Evolutionary conservation across 495 filamentous ascomycete genomes (phyloP).

Genomic region (Daldinia bambusicola): DNA sequence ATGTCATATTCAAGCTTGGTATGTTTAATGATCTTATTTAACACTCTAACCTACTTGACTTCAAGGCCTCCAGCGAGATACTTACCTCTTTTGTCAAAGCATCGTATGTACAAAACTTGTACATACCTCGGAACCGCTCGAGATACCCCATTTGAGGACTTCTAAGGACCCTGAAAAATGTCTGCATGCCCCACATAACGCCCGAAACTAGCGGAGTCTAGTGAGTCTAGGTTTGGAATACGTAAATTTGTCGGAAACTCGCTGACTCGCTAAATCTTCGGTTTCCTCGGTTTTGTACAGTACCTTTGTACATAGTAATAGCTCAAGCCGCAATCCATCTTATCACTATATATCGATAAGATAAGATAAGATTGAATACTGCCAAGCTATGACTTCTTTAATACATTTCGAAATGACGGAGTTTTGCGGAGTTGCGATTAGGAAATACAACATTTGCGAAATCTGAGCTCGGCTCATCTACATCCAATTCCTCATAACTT

Average conservation of each 20-base stretch:
- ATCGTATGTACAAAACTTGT: neutral
- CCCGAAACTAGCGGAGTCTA: slow-evolving; percentile 33
- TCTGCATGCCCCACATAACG: slow-evolving; percentile 21
- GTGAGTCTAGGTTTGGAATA: slow-evolving; percentile 14
- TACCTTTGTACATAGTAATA: neutral
- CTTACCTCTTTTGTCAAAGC: neutral
- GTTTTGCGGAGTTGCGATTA: slow-evolving; percentile 5
- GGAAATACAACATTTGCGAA: neutral
- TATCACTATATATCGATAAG: slow-evolving; percentile 33
- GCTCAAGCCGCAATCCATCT: neutral
- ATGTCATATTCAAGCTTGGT: neutral
- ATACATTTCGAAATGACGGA: neutral
- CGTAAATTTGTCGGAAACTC: slow-evolving; percentile 38
- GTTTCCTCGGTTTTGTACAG: neutral
- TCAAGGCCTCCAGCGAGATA: neutral
- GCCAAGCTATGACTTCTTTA: slow-evolving; percentile 12
- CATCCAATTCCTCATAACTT: neutral
- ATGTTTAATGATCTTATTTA: slow-evolving; percentile 19
- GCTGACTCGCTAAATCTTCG: slow-evolving; percentile 30
- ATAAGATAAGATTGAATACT: neutral
- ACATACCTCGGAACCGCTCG: slow-evolving; percentile 18
- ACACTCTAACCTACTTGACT: neutral
- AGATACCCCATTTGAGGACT: neutral
- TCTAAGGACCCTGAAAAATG: slow-evolving; percentile 20
- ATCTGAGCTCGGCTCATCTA: neutral